Base-by-base conservation (phyloP, 164 flowering plant species). In the Sextonia rubra region DNA sequence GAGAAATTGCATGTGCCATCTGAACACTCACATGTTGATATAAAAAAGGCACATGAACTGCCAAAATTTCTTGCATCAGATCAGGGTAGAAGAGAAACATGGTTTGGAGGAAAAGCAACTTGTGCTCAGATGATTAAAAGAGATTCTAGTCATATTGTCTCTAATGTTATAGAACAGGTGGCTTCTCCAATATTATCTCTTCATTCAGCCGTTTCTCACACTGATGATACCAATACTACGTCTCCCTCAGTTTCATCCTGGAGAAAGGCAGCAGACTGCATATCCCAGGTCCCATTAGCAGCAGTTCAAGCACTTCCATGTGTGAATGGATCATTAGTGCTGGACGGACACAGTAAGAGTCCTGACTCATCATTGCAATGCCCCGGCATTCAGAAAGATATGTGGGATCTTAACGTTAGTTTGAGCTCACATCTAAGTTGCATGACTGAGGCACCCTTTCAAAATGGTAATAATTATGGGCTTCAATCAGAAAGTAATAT, bases 111-210 rank as follows among this genome's bases (percentile, higher is more conserved):
- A 64, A 80, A 68, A 72, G 79, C 69, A 66, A 64, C 79, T 29
- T 80, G 79, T 79, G 83, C 84, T 52, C 76, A 78, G 11, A 84
- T 78, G 71, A 74, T 85, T 62, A 73, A 76, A 37, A 83, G 79
- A 71, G 81, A 69, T 58, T 73, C 60, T 75, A 71, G 47, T 69
- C 58, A 47, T 20, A 25, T 24, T 37, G 64, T 30, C 27, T 56
- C 68, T 48, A 71, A 29, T 52, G n/a, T 14, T 47, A 24, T 70
- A 60, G 75, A 27, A 1, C 37, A 27, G 18, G 37, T 64, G 67
- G 20, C 79, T 74, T 60, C 78, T 65, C 55, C 52, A 64, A 12
- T 63, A 20, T 73, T 75, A 26, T 27, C 66, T 76, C 61, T 26
- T 23, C 68, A 61, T 25, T 69, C 78, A 30, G 30, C 48, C 68